Evolutionary conservation across 306 rosid species (phyloP), one percentile per base, ranked within the genome.

Genomic region (Sphenostylis stenocarpa): DNA sequence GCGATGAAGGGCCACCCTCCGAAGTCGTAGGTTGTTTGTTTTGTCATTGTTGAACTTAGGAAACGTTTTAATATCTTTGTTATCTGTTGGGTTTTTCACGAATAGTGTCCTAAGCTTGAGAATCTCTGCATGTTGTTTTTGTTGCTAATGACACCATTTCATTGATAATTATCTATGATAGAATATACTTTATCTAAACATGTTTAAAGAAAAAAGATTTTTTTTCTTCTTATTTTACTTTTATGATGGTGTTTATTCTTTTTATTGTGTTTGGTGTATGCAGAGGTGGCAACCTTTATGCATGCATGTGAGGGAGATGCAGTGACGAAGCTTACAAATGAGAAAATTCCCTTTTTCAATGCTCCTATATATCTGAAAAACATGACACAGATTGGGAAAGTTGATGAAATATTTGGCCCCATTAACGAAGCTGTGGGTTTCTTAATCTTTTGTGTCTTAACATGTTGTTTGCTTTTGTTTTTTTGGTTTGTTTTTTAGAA

Each of bases 271-370:
- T 71, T 64, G 70, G 6, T 80, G 26, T 82, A 1, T 71, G 79
- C 89, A 96, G 99, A 96, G 90, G 90, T 96, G 13, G 87, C 99
- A 0, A 44, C 89, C 3, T 96, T 92, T 81, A 72, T 96, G 63
- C 97, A 96, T 80, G 94, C 98, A 0, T 92, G 98, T 33, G 99
- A 96, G 86, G 99, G 98, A 39, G 99, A 92, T 48, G 98, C 98
- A 5, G 97, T 96, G 39, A 91, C 99, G 31, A 96, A 81, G 86
- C 97, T 93, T 23, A 88, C 98, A 1, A 85, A 89, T 69, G 92
- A 87, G 82, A 96, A 96, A 81, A 62, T 92, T 48, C 99, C 99
- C 19, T 92, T 17, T 71, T 96, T 96, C 34, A 96, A 96, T 84
- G 99, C 99, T 49, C 94, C 99, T 33, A 96, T 92, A 11, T 96